phyloP scores from a whole-genome alignment of 805 yeast genomes.

The Ogataea trehalophila region DNA sequence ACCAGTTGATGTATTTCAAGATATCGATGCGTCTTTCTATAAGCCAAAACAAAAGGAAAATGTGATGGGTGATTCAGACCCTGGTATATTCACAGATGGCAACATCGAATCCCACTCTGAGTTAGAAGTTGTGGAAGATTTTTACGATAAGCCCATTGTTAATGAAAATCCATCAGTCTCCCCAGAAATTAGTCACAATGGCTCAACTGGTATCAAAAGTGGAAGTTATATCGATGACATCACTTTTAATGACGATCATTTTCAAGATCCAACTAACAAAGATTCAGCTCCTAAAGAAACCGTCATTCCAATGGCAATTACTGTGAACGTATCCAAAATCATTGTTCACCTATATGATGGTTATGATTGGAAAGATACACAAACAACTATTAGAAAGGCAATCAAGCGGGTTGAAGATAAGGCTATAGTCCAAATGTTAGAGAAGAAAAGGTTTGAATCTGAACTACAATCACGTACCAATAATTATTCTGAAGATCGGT shows the following conservation, averaged over 20 bases:
- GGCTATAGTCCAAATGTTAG: constrained; percentile 25
- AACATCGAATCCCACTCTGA: constrained; percentile 4
- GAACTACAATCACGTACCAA: background rate
- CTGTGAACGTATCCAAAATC: constrained; percentile 35
- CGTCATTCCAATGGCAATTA: constrained; percentile 27
- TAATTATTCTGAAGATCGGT: background rate
- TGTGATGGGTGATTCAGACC: background rate
- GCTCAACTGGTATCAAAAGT: constrained; percentile 1
- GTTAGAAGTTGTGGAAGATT: constrained; percentile 26
- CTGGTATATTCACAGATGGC: constrained; percentile 16
- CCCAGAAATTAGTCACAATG: constrained; percentile 5
- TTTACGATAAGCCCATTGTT: constrained; percentile 19
- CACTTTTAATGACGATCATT: constrained; percentile 21
- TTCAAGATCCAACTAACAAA: constrained; percentile 5
- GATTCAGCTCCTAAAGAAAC: background rate
- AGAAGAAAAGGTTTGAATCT: background rate
- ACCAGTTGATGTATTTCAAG: constrained; percentile 38
- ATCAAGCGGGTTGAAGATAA: constrained; percentile 56
- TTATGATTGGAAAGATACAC: constrained; percentile 83
- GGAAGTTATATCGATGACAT: constrained; percentile 9
- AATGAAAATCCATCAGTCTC: constrained; percentile 9
- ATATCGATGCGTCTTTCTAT: constrained; percentile 35
- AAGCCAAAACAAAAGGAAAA: background rate
- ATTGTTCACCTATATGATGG: constrained; percentile 72
- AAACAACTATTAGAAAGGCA: constrained; percentile 59